Evolutionary conservation across 441 rosid species (phyloP).

Genomic region (Rhodomyrtus psidioides): DNA sequence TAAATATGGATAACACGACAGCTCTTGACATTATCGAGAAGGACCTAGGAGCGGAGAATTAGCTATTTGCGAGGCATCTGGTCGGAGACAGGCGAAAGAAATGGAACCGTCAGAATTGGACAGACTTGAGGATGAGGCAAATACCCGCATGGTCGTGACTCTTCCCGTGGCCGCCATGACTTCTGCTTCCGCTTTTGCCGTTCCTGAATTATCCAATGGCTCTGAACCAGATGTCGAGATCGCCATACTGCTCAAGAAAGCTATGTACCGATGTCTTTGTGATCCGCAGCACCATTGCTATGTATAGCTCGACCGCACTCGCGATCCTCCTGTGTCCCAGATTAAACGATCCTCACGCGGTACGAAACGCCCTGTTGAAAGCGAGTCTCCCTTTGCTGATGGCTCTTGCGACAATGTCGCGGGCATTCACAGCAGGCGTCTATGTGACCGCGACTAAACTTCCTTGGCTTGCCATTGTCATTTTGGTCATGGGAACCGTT

Average conservation of each 20-base stretch:
- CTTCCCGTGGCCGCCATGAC: background rate
- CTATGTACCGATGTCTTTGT: background rate
- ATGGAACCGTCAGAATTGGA: background rate
- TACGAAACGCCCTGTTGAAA: background rate
- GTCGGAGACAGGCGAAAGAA: background rate
- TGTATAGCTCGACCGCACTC: background rate
- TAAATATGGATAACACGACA: too few species aligned
- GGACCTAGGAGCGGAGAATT: too few species aligned
- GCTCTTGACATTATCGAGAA: too few species aligned
- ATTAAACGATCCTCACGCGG: background rate
- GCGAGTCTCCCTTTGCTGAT: background rate
- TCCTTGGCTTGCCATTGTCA: background rate
- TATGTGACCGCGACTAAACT: background rate
- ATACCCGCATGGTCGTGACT: fast-evolving
- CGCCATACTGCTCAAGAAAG: background rate
- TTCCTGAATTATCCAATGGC: background rate
- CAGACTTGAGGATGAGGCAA: background rate
- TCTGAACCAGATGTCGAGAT: background rate
- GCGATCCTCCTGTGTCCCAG: background rate
- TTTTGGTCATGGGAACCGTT: background rate
- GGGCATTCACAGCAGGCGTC: background rate
- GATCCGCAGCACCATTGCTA: background rate
- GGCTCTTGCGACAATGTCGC: background rate
- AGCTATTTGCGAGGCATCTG: too few species aligned
- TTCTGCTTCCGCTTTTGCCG: background rate